phyloP scores from a whole-genome alignment of 2,329 filamentous ascomycete species.

The Cladorrhinum sp. region DNA sequence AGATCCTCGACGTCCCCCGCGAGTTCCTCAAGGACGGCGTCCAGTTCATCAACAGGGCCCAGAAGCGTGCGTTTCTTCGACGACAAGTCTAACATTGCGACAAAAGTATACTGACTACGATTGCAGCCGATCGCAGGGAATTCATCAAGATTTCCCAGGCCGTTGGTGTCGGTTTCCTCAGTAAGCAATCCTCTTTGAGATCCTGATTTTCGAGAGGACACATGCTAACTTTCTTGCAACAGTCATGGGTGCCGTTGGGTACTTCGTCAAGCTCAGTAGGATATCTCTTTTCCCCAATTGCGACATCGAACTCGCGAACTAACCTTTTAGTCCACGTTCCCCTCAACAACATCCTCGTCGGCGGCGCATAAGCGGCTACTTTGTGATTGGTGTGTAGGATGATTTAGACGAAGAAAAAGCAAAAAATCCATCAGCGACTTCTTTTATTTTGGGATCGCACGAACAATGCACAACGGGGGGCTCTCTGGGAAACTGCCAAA shows the following conservation, averaged over 20 bases:
- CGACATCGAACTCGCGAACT: constrained; percentile 4
- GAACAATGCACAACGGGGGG: not conserved
- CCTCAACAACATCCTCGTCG: constrained; percentile 67
- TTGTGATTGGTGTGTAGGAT: not conserved
- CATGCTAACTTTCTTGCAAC: constrained; percentile 12
- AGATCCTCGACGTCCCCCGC: constrained; percentile 66
- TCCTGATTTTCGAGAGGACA: not conserved
- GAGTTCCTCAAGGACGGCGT: constrained; percentile 63
- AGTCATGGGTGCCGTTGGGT: constrained; percentile 67
- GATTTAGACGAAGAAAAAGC: not conserved
- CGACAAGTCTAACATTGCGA: not conserved
- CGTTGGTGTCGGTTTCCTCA: constrained; percentile 66
- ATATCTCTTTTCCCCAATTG: not conserved
- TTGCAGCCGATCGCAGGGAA: constrained; percentile 36
- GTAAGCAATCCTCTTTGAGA: constrained; percentile 18
- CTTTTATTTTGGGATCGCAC: not conserved
- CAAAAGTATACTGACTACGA: constrained; percentile 14
- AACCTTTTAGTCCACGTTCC: constrained; percentile 58
- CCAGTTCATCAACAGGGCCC: constrained; percentile 61
- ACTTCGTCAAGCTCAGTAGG: constrained; percentile 66
- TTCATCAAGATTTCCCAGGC: constrained; percentile 54
- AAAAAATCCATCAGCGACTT: not conserved
- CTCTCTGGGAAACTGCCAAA: not conserved
- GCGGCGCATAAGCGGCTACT: constrained; percentile 51
- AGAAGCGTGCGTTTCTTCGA: constrained; percentile 50